Conservation (phyloP, 306 rosid genomes). For the Acacia acuminata region DNA sequence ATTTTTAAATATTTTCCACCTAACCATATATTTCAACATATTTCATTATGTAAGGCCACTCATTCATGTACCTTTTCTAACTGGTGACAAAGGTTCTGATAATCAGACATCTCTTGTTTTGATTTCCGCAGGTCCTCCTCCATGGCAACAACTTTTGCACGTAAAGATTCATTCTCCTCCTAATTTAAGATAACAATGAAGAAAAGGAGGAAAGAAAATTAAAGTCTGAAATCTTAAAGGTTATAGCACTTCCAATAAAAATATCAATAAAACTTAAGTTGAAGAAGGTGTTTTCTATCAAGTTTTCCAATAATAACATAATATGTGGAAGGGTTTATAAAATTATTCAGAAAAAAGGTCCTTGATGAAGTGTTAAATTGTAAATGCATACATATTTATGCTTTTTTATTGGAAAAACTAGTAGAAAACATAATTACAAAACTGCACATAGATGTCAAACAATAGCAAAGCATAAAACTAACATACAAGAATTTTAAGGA, state of each 20-base stretch:
- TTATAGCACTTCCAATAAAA: background rate
- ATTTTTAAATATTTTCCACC: background rate
- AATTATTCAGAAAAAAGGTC: background rate
- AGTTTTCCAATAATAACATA: background rate
- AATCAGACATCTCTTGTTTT: constrained; percentile 63
- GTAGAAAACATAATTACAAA: background rate
- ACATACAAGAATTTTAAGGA: background rate
- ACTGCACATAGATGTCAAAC: background rate
- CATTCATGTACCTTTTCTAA: constrained; percentile 68
- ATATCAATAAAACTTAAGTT: background rate
- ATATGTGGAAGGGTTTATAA: background rate
- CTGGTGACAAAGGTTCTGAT: constrained; percentile 57
- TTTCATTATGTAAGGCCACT: background rate
- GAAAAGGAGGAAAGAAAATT: constrained; percentile 1
- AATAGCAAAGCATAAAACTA: constrained; percentile 13
- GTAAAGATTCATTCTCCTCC: constrained; percentile 78
- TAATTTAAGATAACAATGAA: constrained; percentile 42
- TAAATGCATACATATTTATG: background rate
- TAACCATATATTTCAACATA: background rate
- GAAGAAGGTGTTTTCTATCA: background rate
- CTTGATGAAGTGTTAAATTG: background rate
- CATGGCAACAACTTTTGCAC: constrained; percentile 62
- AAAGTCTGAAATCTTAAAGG: constrained; percentile 11
- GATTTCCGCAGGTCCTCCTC: constrained; percentile 89
- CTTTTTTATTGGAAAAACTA: background rate